A percentile compares a stretch with the other conserved stretches of the same genome.
phyloP scores from a whole-genome alignment of 1,284 basidiomycete species.

The Meira nashicola region DNA sequence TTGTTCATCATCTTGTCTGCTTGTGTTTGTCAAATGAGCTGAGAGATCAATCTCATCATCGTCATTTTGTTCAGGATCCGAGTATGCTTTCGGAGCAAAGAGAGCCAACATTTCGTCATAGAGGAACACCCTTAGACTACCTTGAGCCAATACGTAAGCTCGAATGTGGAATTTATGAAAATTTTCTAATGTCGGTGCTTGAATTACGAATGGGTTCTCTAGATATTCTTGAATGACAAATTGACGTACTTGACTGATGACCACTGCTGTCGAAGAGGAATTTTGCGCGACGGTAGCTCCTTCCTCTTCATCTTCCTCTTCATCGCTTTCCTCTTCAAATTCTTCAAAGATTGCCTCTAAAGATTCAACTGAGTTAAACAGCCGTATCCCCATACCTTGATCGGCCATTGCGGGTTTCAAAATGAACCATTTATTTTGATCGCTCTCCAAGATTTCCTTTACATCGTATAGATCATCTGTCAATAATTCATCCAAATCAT shows the following conservation, averaged over 20 bases:
- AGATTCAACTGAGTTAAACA: conserved; percentile 75
- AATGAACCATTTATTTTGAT: conserved; percentile 50
- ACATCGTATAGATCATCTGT: conserved; percentile 90
- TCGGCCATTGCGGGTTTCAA: conserved; percentile 97
- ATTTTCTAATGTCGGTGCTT: conserved; percentile 55
- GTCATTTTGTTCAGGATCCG: conserved; percentile 22
- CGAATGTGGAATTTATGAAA: conserved; percentile 75
- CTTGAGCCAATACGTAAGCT: conserved; percentile 77
- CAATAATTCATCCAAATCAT: conserved; percentile 92
- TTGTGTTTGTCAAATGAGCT: conserved; percentile 91
- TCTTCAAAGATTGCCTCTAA: conserved; percentile 73
- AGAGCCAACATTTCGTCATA: conserved; percentile 78
- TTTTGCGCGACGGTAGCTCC: neutral
- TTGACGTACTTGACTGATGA: conserved; percentile 76
- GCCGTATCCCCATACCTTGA: conserved; percentile 84
- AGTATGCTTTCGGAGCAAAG: conserved; percentile 59
- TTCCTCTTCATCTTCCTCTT: conserved; percentile 7
- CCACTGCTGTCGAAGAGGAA: conserved; percentile 32
- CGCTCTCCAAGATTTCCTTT: conserved; percentile 59
- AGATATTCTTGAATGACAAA: conserved; percentile 97
- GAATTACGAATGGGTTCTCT: conserved; percentile 71
- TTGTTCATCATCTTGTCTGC: conserved; percentile 62
- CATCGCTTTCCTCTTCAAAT: conserved; percentile 50
- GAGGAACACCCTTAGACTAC: conserved; percentile 56
- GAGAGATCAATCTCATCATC: conserved; percentile 59